Evolutionary conservation across 2,329 filamentous ascomycete species (phyloP).

Genomic region (Xylaria hypoxylon): DNA sequence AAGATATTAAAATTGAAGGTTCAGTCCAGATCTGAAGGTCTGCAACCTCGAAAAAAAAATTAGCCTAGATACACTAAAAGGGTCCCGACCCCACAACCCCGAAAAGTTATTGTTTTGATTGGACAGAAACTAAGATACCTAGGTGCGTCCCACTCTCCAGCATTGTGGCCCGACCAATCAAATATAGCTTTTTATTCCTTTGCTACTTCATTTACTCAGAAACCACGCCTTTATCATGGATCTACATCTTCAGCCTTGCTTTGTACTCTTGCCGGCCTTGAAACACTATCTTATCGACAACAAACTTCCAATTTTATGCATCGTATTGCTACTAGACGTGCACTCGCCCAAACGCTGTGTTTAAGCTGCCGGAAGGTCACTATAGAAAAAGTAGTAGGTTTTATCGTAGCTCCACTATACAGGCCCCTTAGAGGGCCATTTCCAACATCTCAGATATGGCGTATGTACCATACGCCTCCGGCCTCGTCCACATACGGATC

Average conservation of each 20-base stretch:
- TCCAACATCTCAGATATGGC: slow-evolving; percentile 18
- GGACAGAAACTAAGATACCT: background rate
- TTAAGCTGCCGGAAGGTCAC: slow-evolving; percentile 22
- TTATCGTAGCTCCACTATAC: slow-evolving; percentile 17
- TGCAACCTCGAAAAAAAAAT: slow-evolving; percentile 42
- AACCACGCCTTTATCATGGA: background rate
- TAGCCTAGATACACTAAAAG: slow-evolving; percentile 35
- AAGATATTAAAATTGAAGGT: slow-evolving; percentile 14
- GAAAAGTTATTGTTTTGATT: slow-evolving; percentile 15
- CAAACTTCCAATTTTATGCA: slow-evolving; percentile 43
- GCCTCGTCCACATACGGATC: slow-evolving; percentile 21
- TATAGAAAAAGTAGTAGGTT: slow-evolving; percentile 18
- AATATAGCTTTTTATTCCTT: slow-evolving; percentile 15
- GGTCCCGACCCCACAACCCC: slow-evolving; percentile 13
- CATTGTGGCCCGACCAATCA: slow-evolving; percentile 31
- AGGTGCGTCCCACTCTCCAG: background rate
- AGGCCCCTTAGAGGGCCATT: slow-evolving; percentile 5
- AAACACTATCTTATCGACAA: background rate
- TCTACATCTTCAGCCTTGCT: slow-evolving; percentile 18
- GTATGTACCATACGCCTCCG: slow-evolving; percentile 23
- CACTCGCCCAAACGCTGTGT: slow-evolving; percentile 38
- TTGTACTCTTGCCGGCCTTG: background rate
- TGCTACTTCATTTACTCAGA: background rate
- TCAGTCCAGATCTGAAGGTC: slow-evolving; percentile 18
- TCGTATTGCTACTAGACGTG: slow-evolving; percentile 43